Base-by-base conservation (phyloP, 805 yeast genomes). In the Tetrapisispora nanseiensis region DNA sequence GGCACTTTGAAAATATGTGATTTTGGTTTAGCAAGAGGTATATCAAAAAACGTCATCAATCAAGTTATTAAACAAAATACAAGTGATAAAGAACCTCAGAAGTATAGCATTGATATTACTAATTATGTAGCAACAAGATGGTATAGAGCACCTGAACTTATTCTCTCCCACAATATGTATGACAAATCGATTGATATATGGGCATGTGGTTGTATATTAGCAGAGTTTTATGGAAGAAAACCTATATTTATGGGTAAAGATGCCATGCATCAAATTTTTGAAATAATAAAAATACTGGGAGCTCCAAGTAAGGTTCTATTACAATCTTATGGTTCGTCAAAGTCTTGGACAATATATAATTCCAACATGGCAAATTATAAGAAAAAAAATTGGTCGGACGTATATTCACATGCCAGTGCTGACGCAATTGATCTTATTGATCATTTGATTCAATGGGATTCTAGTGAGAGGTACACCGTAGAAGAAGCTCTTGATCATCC, bases 121-220 rank as follows among this genome's bases (percentile, higher is more conserved):
- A 80, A 78, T 51, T 89, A 89, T 56, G 96, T 89, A 20, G 96
- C 96, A 0, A 89, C 97, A 0, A 66, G 97, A 44, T 89, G 96
- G 95, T 89, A 89, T 55, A 69, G 97, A 35, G 96, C 97, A 0
- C 97, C 97, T 0, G 97, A 89, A 55, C 68, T 89, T 37, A 75
- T 89, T 34, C 61, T 87, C 27, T 72, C 83, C 10, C 69, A 73
- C 43, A 71, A 69, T 40, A 54, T 51, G 15, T 86, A 86, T 55
- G 72, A 78, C 3, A 82, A 82, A 44, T 70, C 76, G 2, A 82
- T 89, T 37, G 97, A 89, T 59, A 69, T 89, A 68, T 89, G 97
- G 97, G 87, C 96, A 0, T 76, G 81, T 9, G 97, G 97, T 1
- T 89, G 97, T 56, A 86, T 89, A 9, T 63, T 87, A 46, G 95